Evolutionary conservation across 345 rosid species (phyloP).

Genomic region (Carallia pectinifolia): DNA sequence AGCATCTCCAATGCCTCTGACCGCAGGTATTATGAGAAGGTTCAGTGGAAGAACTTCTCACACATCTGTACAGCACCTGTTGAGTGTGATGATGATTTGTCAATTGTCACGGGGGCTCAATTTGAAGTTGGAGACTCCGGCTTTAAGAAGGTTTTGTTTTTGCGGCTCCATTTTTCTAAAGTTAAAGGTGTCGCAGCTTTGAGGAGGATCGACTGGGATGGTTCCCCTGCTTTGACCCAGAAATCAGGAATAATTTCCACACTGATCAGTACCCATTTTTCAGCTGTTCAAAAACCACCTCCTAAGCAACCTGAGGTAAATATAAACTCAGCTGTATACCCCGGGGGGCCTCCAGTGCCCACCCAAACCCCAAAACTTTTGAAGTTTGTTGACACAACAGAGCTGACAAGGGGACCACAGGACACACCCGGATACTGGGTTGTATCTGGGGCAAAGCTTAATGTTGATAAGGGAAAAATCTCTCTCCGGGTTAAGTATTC

Average conservation of each 20-base stretch:
- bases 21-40: slow-evolving; percentile 80
- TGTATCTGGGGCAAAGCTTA: slow-evolving; percentile 83
- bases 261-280: slow-evolving; percentile 83
- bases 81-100: slow-evolving; percentile 77
- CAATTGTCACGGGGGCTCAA: slow-evolving; percentile 85
- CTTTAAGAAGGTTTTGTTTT: slow-evolving; percentile 72
- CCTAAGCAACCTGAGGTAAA: slow-evolving; percentile 76
- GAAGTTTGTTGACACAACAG: slow-evolving; percentile 84
- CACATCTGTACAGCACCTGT: slow-evolving; percentile 90
- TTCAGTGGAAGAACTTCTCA: slow-evolving; percentile 91
- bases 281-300: slow-evolving; percentile 64
- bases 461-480: slow-evolving; percentile 82
- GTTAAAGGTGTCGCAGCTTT: slow-evolving; percentile 48
- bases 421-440: slow-evolving; percentile 96
- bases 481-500: slow-evolving; percentile 89
- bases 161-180: slow-evolving; percentile 71
- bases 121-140: slow-evolving; percentile 81
- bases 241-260: slow-evolving; percentile 88
- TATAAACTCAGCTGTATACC: slow-evolving; percentile 88
- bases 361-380: slow-evolving; percentile 81
- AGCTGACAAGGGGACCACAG: slow-evolving; percentile 90
- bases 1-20: slow-evolving; percentile 45
- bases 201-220: slow-evolving; percentile 81
- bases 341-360: slow-evolving; percentile 93
- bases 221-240: slow-evolving; percentile 64